Evolutionary conservation across 352 stramenopile genomes (phyloP).

Genomic region (Pythium apleroticum): DNA sequence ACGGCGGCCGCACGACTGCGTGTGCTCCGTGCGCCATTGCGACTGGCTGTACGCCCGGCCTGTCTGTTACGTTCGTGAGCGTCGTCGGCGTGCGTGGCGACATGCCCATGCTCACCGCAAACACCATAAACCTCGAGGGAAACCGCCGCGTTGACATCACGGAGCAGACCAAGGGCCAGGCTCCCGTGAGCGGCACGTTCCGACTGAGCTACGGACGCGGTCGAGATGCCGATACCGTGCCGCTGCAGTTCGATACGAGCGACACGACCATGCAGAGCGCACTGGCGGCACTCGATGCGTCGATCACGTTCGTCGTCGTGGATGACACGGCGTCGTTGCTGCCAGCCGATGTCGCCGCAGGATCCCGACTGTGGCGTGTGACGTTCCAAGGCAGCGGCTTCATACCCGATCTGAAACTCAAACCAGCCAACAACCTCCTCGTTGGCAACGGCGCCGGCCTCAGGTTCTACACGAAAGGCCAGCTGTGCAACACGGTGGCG

Average conservation of each 20-base stretch:
- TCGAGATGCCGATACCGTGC: conserved; percentile 71
- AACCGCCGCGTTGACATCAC: conserved; percentile 86
- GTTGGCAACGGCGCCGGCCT: conserved; percentile 86
- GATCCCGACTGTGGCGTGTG: conserved; percentile 84
- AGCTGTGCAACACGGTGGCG: conserved; percentile 26
- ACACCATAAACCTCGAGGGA: conserved; percentile 88
- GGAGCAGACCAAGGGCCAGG: conserved; percentile 77
- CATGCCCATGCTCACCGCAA: conserved; percentile 84
- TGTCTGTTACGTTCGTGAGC: conserved; percentile 89
- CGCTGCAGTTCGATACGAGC: conserved; percentile 57
- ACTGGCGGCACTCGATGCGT: conserved; percentile 80
- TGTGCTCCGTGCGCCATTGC: conserved; percentile 65
- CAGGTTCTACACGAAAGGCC: conserved; percentile 73
- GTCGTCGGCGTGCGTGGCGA: conserved; percentile 82
- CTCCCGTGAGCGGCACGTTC: conserved; percentile 88
- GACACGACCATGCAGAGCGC: conserved; percentile 58
- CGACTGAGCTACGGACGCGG: conserved; percentile 84
- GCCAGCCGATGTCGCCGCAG: conserved; percentile 31
- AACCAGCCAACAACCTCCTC: conserved; percentile 74
- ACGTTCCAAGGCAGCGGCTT: conserved; percentile 91
- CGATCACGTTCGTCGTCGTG: conserved; percentile 69
- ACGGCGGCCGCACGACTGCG: conserved; percentile 46
- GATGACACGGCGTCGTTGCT: conserved; percentile 57
- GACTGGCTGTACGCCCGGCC: conserved; percentile 57
- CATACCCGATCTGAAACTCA: conserved; percentile 84